Base-by-base conservation (phyloP, 345 rosid species). In the Rhizophora mangle region DNA sequence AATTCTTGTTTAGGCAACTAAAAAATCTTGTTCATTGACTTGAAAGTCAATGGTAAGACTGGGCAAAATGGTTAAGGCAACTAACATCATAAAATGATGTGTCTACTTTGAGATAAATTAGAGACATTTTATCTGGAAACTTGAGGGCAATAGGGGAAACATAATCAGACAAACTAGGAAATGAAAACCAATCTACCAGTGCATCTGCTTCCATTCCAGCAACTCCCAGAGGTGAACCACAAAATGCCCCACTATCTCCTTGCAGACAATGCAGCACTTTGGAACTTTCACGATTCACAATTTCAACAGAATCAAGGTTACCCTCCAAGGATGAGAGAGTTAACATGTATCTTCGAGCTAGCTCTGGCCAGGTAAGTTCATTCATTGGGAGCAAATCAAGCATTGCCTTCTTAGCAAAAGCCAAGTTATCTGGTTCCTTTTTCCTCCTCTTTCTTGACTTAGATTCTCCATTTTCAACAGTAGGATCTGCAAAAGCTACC, bases 161-260 rank as follows among this genome's bases (percentile, higher is more conserved):
- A 30, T 9, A 63, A 8, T 43, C 68, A 24, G 46, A 73, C 21
- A 72, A 20, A 61, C 67, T 59, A 76, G 74, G 60, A 76, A 73
- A 67, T 76, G 78, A 73, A 67, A 76, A 53, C 74, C 78, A 80
- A 70, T 77, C 76, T 77, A 80, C 84, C 81, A 76, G 79, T 70
- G 80, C 83, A 63, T 80, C 79, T 52, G 81, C 76, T 64, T 80
- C 84, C 71, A 80, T 73, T 60, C 67, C 63, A 24, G 78, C 84
- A 53, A 74, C 73, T 55, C 79, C 74, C 0, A 70, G 79, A 74
- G 52, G 76, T 64, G 81, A 71, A 70, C 76, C 68, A 51, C 34
- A 16, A 39, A 70, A 69, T 55, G 73, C 72, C 59, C 76, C 68
- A 65, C 74, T 56, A 46, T 71, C 73, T 18, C 79, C 81, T 59